These are phyloP conservation scores for Cyanodermella asteris DNA, from an alignment of 2,329 filamentous ascomycete genomes.

Conservation along the genomic window DNA sequence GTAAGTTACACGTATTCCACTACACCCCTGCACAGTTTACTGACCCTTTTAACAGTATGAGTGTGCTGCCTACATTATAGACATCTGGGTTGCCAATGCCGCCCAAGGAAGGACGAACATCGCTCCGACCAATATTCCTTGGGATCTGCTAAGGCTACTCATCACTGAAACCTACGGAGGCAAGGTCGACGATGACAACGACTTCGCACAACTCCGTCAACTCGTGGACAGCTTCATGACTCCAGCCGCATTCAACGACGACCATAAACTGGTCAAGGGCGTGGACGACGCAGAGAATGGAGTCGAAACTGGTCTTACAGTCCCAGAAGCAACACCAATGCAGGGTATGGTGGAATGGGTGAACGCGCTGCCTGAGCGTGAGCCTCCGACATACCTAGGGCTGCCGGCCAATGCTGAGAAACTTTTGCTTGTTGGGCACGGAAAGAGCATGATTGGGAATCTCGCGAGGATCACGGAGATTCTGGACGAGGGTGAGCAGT, in stretches of 20 bases:
- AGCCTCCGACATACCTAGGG: constrained; percentile 87
- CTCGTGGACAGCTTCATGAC: constrained; percentile 65
- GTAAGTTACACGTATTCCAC: constrained; percentile 35
- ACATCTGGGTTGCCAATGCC: constrained; percentile 73
- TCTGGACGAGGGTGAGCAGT: constrained; percentile 81
- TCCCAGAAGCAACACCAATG: constrained; percentile 63
- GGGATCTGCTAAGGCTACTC: constrained; percentile 83
- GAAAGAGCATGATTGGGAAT: constrained; percentile 63
- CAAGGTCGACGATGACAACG: constrained; percentile 81
- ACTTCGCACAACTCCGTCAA: constrained; percentile 50
- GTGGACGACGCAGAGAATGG: constrained; percentile 14
- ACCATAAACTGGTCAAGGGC: constrained; percentile 67
- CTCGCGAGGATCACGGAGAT: constrained; percentile 66
- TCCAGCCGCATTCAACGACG: constrained; percentile 73
- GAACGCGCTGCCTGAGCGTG: constrained; percentile 73
- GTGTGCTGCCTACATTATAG: constrained; percentile 88
- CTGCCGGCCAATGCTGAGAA: constrained; percentile 94
- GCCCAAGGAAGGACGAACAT: constrained; percentile 79
- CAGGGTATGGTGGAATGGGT: constrained; percentile 84
- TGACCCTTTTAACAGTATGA: constrained; percentile 48
- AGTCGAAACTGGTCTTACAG: constrained; percentile 37
- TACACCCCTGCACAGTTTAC: neutral
- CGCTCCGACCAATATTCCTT: constrained; percentile 80
- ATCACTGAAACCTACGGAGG: constrained; percentile 91
- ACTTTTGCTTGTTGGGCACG: constrained; percentile 70